Conservation (phyloP, 2,329 filamentous ascomycete species). For the Fusarium sp. region DNA sequence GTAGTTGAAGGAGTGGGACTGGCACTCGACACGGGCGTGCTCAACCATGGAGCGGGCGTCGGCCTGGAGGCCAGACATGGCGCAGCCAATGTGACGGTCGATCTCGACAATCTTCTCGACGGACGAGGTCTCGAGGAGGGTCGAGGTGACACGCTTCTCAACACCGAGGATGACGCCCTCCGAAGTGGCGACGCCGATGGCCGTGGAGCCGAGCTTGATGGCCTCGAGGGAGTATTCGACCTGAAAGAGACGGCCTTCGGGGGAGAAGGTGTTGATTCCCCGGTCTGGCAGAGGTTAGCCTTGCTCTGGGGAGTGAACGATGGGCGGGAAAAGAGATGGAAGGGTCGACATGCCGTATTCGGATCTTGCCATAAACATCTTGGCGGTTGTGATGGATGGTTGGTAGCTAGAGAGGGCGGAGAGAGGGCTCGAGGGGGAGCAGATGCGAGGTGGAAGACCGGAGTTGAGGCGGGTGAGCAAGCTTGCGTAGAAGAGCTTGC, state of each 20-base stretch:
- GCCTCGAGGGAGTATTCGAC: slow-evolving; percentile 99
- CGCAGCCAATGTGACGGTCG: slow-evolving; percentile 97
- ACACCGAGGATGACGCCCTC: slow-evolving; percentile 97
- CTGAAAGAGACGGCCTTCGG: slow-evolving; percentile 99
- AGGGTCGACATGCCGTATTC: slow-evolving; percentile 87
- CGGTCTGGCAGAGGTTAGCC: slow-evolving; percentile 73
- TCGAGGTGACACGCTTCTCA: slow-evolving; percentile 98
- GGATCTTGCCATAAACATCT: slow-evolving; percentile 99
- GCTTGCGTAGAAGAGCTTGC: neutral
- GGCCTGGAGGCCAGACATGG: slow-evolving; percentile 97
- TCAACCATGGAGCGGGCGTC: slow-evolving; percentile 98
- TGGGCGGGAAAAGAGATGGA: slow-evolving; percentile 29
- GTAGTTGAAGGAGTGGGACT: slow-evolving; percentile 98
- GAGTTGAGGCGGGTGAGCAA: neutral
- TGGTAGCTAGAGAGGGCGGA: slow-evolving; percentile 22
- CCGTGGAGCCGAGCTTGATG: slow-evolving; percentile 98
- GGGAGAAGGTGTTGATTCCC: slow-evolving; percentile 99
- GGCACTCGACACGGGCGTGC: slow-evolving; percentile 96
- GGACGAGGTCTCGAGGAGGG: slow-evolving; percentile 95
- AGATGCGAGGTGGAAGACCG: slow-evolving; percentile 1
- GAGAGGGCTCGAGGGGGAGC: neutral
- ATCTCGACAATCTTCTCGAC: slow-evolving; percentile 99
- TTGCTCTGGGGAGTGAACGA: neutral
- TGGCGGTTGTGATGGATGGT: slow-evolving; percentile 57
- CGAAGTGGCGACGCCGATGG: slow-evolving; percentile 96